These are phyloP conservation scores for Solanum hybrid DNA, from an alignment of 305 asterid species.

Conservation along the genomic window DNA sequence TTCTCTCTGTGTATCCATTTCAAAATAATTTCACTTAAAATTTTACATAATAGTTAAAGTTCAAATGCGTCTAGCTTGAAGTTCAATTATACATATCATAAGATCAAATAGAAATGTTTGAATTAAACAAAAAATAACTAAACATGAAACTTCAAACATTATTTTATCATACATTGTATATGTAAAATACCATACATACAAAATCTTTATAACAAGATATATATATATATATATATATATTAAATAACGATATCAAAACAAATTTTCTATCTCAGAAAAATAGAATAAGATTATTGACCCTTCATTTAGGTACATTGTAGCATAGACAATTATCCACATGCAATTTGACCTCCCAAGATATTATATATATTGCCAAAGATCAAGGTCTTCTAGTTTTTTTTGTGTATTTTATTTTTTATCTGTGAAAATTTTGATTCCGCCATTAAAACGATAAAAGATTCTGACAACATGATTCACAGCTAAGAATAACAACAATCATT, in stretches of 20 bases:
- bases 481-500: background rate
- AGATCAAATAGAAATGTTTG: background rate
- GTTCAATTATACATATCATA: background rate
- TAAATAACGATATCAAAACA: background rate
- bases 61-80: background rate
- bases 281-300: background rate
- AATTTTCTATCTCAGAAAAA: rapidly evolving
- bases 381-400: too few relatives aligned
- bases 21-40: background rate
- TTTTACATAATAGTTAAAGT: background rate
- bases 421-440: too few relatives aligned
- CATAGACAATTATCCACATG: background rate
- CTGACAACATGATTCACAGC: background rate
- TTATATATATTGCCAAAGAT: too few relatives aligned
- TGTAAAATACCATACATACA: background rate
- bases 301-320: background rate
- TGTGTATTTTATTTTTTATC: background rate
- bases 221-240: background rate
- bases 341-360: background rate
- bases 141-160: background rate
- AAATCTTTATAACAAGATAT: background rate
- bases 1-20: background rate
- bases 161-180: too few relatives aligned
- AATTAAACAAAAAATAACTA: too few relatives aligned
- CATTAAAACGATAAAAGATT: too few relatives aligned